A percentile compares a stretch with the other conserved stretches of the same genome.
These are phyloP conservation scores for Tilletia horrida DNA, from an alignment of 1,284 basidiomycete species.

Conservation along the genomic window DNA sequence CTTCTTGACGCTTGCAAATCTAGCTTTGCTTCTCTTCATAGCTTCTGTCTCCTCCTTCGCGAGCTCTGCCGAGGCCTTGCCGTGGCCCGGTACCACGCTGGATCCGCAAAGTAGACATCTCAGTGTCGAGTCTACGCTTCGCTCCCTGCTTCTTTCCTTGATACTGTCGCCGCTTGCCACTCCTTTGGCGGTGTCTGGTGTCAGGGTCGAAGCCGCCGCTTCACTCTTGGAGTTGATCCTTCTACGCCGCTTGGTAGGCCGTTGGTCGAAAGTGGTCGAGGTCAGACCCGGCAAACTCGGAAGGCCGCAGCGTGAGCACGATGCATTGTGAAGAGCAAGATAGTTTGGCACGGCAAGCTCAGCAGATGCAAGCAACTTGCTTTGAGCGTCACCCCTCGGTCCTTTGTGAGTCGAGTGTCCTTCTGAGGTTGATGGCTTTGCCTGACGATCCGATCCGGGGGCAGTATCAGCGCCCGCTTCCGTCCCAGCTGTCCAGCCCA, in stretches of 20 bases:
- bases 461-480: not conserved
- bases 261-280: not conserved
- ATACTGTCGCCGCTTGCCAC: not conserved
- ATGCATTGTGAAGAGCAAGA: conserved; percentile 4
- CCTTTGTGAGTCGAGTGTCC: not conserved
- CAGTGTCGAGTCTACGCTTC: not conserved
- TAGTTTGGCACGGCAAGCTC: not conserved
- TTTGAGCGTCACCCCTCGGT: not conserved
- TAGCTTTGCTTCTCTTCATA: conserved; percentile 18
- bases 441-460: not conserved
- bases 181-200: no score
- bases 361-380: not conserved
- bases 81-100: not conserved
- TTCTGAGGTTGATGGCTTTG: not conserved
- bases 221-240: not conserved
- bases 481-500: not conserved
- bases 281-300: conserved; percentile 5
- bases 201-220: not conserved
- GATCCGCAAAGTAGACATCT: conserved; percentile 7
- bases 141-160: not conserved
- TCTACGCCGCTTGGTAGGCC: not conserved
- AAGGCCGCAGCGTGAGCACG: conserved; percentile 1
- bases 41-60: not conserved
- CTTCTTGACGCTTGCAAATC: not conserved
- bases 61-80: not conserved